phyloP scores from a whole-genome alignment of 1,284 basidiomycete species.

The Ceratobasidium sp. region DNA sequence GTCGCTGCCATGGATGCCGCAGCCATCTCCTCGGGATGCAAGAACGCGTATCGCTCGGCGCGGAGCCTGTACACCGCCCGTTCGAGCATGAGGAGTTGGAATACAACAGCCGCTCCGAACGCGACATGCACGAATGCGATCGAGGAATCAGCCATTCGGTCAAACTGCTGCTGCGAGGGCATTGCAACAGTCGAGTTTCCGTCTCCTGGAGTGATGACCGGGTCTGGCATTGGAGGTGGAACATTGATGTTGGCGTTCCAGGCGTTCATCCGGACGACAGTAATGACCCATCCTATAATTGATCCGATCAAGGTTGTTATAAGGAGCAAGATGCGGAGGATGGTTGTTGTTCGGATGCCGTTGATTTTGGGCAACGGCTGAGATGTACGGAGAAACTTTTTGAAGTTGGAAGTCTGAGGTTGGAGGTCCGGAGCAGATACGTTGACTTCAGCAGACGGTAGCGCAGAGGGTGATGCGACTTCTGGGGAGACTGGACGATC shows the following conservation, averaged over 20 bases:
- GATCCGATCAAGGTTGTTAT: slow-evolving; percentile 64
- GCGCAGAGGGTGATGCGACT: slow-evolving; percentile 48
- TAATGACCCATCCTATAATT: slow-evolving; percentile 69
- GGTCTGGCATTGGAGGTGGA: slow-evolving; percentile 23
- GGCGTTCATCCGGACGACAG: slow-evolving; percentile 56
- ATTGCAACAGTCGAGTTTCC: slow-evolving; percentile 61
- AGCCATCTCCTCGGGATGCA: slow-evolving; percentile 63
- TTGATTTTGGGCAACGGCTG: slow-evolving; percentile 53
- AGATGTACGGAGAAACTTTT: slow-evolving; percentile 38
- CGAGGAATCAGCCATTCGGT: slow-evolving; percentile 56
- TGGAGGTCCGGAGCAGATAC: slow-evolving; percentile 27
- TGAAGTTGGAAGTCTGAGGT: slow-evolving; percentile 32
- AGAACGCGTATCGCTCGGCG: slow-evolving; percentile 70
- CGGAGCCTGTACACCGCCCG: slow-evolving; percentile 72
- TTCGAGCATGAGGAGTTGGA: slow-evolving; percentile 73
- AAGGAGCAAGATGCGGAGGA: slow-evolving; percentile 64
- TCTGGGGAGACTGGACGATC: slow-evolving; percentile 59
- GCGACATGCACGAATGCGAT: slow-evolving; percentile 57
- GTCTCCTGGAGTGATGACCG: not conserved
- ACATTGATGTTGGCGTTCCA: slow-evolving; percentile 36
- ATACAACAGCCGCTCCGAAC: slow-evolving; percentile 52
- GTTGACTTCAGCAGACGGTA: slow-evolving; percentile 22
- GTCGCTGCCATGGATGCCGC: slow-evolving; percentile 48
- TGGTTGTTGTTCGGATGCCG: slow-evolving; percentile 65
- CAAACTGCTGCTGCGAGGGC: slow-evolving; percentile 62